Conservation (phyloP, 495 filamentous ascomycete species). For the Penicillium egyptiacum region DNA sequence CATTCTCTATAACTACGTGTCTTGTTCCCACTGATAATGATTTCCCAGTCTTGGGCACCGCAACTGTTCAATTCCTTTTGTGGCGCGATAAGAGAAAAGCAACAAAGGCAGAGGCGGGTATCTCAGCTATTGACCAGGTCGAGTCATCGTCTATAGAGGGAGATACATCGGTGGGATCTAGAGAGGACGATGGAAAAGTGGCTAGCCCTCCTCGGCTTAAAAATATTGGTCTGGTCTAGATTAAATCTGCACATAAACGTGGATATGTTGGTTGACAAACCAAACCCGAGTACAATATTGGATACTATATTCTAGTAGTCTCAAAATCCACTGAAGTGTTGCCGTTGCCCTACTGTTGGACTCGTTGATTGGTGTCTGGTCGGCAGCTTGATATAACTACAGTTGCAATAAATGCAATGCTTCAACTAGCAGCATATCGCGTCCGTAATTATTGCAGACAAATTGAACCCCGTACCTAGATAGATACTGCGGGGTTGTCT, state of each 20-base stretch:
- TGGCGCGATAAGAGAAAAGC: slow-evolving; percentile 8
- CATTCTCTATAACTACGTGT: not conserved
- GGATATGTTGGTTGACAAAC: no score
- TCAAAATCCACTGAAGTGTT: no score
- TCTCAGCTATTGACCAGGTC: not conserved
- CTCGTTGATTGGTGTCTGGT: no score
- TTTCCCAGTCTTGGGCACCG: not conserved
- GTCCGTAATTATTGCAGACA: no score
- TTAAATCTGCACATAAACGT: not conserved
- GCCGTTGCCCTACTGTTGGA: no score
- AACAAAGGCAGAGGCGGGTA: not conserved
- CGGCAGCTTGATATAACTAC: no score
- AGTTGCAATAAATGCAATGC: no score
- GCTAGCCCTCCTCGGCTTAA: not conserved
- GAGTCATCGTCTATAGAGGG: slow-evolving; percentile 1
- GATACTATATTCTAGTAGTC: no score
- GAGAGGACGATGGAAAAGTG: not conserved
- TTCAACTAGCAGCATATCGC: no score
- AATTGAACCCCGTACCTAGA: not conserved
- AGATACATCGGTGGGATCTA: not conserved
- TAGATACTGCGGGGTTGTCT: not conserved
- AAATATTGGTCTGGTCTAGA: not conserved
- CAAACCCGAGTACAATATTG: no score
- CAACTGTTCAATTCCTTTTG: slow-evolving; percentile 1
- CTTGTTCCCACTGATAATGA: not conserved